Conservation (phyloP, 768 basidiomycete genomes). For the Termitomyces sp. region DNA sequence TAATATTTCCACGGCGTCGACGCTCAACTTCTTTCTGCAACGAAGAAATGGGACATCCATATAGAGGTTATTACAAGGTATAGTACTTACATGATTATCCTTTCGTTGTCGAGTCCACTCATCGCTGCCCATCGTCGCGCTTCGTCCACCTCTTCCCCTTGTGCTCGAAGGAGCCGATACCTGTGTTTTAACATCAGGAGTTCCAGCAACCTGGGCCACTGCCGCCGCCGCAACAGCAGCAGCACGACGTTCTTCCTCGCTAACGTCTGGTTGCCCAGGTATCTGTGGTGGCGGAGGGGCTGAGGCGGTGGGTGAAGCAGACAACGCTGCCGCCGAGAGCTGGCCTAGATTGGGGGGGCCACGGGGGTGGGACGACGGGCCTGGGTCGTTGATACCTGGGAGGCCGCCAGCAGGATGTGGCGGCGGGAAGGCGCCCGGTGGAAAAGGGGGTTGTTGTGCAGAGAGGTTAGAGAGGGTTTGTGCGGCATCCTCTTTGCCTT, state of each 20-base stretch:
- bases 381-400: conserved; percentile 57
- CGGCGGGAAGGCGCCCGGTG: conserved; percentile 23
- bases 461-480: conserved; percentile 52
- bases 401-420: conserved; percentile 28
- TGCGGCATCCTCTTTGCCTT: conserved; percentile 56
- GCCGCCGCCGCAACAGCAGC: neutral
- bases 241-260: conserved; percentile 18
- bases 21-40: conserved; percentile 96
- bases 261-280: conserved; percentile 19
- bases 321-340: conserved; percentile 47
- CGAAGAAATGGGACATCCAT: neutral
- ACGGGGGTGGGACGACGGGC: conserved; percentile 67
- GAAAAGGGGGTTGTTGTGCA: conserved; percentile 28
- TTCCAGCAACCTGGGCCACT: conserved; percentile 9
- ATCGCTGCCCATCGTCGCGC: conserved; percentile 61
- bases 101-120: conserved; percentile 79
- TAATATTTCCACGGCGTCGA: conserved; percentile 90
- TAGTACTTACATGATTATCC: conserved; percentile 65
- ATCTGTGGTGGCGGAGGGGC: conserved; percentile 11
- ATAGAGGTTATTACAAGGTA: neutral
- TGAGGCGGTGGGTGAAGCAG: conserved; percentile 26
- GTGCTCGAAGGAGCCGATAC: conserved; percentile 19
- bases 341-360: conserved; percentile 63
- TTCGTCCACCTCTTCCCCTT: conserved; percentile 46
- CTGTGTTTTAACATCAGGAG: conserved; percentile 2